A percentile compares a stretch with the other conserved stretches of the same genome.
These are phyloP conservation scores for Anisodus tanguticus DNA, from an alignment of 257 asterid genomes.

Conservation along the genomic window DNA sequence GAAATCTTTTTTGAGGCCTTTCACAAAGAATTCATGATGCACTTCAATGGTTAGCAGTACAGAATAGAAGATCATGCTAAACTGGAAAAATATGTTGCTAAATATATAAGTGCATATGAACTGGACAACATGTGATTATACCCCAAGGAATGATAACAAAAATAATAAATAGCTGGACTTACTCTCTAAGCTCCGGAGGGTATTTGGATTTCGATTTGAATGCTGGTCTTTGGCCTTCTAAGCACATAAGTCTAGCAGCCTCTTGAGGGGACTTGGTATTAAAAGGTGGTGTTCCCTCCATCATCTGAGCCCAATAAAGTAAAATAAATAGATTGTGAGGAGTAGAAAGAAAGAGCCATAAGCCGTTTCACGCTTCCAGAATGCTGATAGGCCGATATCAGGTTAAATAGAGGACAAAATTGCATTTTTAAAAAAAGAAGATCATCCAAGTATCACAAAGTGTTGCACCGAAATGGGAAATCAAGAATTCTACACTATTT, in stretches of 20 bases:
- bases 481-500: not conserved
- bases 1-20: not conserved
- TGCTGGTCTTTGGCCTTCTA: slow-evolving; percentile 79
- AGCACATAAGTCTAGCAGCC: slow-evolving; percentile 59
- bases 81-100: not conserved
- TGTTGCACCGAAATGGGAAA: not conserved
- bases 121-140: slow-evolving; percentile 12
- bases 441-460: slow-evolving; percentile 11
- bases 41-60: not conserved
- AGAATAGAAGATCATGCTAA: slow-evolving; percentile 5
- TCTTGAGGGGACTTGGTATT: slow-evolving; percentile 79
- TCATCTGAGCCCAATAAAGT: slow-evolving; percentile 59
- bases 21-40: slow-evolving; percentile 10
- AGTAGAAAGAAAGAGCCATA: not conserved
- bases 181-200: slow-evolving; percentile 84
- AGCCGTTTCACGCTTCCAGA: not conserved
- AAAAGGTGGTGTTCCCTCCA: slow-evolving; percentile 82
- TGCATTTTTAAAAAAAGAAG: not conserved
- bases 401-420: not conserved
- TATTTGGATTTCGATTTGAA: slow-evolving; percentile 79
- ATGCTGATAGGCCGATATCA: not conserved
- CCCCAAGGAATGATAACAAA: not conserved
- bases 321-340: not conserved
- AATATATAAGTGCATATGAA: slow-evolving; percentile 10
- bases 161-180: slow-evolving; percentile 38